A percentile compares a stretch with the other conserved stretches of the same genome.
Conservation (phyloP, 176 grass and related monocot genomes). For the Melocanna baccifera region DNA sequence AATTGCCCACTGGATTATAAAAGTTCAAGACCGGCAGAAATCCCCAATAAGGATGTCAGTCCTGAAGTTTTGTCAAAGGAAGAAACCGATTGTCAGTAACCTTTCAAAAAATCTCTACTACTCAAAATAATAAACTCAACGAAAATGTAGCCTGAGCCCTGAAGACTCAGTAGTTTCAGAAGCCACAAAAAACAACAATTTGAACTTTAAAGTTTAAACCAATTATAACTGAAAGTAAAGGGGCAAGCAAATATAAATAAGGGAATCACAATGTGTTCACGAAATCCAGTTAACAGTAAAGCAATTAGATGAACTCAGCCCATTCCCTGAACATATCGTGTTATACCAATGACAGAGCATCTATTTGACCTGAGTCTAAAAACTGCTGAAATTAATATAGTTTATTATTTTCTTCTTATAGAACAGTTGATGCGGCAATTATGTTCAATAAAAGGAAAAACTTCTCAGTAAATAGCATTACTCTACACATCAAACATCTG, state of each 20-base stretch:
- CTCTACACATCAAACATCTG: slow-evolving; percentile 21
- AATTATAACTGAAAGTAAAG: not conserved
- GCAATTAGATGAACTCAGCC: not conserved
- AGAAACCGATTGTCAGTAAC: slow-evolving; percentile 25
- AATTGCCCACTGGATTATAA: slow-evolving; percentile 2
- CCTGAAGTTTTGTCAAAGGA: slow-evolving; percentile 30
- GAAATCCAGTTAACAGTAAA: not conserved
- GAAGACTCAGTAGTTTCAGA: not conserved
- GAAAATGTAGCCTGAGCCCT: not conserved
- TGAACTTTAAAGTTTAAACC: not conserved
- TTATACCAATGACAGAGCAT: not conserved
- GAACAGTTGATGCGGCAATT: not conserved
- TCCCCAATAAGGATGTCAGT: slow-evolving; percentile 8
- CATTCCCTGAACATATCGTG: not conserved
- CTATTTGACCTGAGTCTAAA: not conserved
- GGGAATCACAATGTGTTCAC: not conserved
- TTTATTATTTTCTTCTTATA: not conserved
- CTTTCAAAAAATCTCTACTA: slow-evolving; percentile 3
- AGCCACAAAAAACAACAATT: not conserved
- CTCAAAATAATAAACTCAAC: slow-evolving; percentile 20
- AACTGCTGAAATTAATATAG: not conserved
- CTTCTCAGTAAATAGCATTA: not conserved
- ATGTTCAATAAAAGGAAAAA: not conserved
- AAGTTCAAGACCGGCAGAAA: not conserved
- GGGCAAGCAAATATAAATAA: not conserved